Base-by-base conservation (phyloP, 2,329 filamentous ascomycete genomes). In the Lasiodiplodia sp. region DNA sequence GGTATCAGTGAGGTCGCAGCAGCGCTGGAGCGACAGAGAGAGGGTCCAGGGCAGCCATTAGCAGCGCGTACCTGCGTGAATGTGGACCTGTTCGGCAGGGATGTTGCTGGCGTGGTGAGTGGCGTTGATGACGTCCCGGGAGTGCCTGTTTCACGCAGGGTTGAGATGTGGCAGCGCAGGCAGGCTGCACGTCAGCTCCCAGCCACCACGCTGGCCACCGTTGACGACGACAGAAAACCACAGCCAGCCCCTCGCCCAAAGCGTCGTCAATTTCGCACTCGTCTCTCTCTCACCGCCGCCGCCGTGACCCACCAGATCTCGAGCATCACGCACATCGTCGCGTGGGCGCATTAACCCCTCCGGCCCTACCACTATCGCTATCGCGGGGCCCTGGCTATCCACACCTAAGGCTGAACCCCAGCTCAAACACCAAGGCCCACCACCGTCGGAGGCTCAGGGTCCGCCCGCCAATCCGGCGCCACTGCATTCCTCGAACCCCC, bases 241-340 rank as follows among this genome's bases (percentile, higher is more conserved):
- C 58, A 11, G 40, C 58, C 58, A 47, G 44, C 58, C 40, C 44
- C 40, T 28, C 44, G 18, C 44, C n/a, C 44, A 21, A 47, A 47
- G 18, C 44, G 44, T 21, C n/a, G 8, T 49, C 57, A 47, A 38
- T 18, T 16, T 25, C 21, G 5, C 23, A 25, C 38, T 62, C 57
- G 8, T 12, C 18, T 12, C 34, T 31, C 18, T 28, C 40, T 51
- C 40, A 49, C 58, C 58, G 58, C 58, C 25, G 58, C 58, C 58
- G 23, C 58, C 58, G 40, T 63, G 58, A 63, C 58, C 58, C 58
- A 63, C 58, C 40, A 38, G 58, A 63, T 63, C 58, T 63, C 11
- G 57, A n/a, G 34, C 57, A 60, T 47, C 57, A 58, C 53, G 53
- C 58, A 51, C 58, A 63, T 63, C 58, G 58, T 63, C 58, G 58